Conservation (phyloP, 2,329 filamentous ascomycete genomes). For the Sclerotinia glacialis region DNA sequence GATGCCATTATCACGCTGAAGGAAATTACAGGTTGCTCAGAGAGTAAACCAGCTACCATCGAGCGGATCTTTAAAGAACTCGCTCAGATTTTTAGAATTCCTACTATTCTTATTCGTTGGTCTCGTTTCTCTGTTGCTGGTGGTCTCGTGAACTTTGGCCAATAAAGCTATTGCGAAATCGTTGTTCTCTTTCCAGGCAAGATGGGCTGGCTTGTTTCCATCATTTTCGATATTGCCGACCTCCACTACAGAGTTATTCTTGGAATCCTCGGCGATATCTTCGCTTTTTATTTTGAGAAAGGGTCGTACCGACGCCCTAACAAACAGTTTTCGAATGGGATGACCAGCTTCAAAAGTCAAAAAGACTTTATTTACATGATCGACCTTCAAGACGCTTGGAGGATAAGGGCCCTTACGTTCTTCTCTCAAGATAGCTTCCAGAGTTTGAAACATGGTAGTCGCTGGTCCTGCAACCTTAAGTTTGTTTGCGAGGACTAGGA, state of each 20-base stretch:
- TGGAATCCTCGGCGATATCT: neutral
- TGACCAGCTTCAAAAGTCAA: neutral
- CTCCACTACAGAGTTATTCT: neutral
- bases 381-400: neutral
- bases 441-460: neutral
- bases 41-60: slow-evolving; percentile 12
- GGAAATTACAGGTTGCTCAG: neutral
- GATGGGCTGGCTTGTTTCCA: neutral
- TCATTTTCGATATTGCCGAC: neutral
- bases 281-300: neutral
- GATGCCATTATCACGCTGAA: neutral
- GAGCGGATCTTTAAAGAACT: slow-evolving; percentile 13
- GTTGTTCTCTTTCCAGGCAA: neutral
- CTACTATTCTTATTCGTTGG: neutral
- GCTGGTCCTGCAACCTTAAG: slow-evolving; percentile 1
- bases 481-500: neutral
- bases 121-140: neutral
- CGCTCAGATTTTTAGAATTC: neutral
- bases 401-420: neutral
- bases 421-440: slow-evolving; percentile 15
- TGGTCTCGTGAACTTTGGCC: neutral
- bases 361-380: slow-evolving; percentile 16
- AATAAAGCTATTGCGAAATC: neutral
- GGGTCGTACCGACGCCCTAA: slow-evolving; percentile 7
- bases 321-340: slow-evolving; percentile 21